Percentiles rank a stretch among this genome's conserved stretches.
Evolutionary conservation across 768 basidiomycete genomes (phyloP).

Genomic region (Tubosaeta brunneosetosa): DNA sequence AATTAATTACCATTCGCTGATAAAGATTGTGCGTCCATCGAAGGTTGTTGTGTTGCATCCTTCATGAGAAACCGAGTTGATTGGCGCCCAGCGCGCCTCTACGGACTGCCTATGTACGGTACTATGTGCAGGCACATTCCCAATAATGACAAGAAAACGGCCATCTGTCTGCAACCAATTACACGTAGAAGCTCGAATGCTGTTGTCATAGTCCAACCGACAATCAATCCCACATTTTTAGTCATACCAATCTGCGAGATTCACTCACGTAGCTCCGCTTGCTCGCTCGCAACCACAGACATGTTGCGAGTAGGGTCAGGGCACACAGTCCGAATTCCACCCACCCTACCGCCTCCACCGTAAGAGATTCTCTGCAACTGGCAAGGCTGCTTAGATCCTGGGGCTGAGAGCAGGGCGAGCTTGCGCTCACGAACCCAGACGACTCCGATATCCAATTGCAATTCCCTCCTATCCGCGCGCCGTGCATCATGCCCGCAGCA

Average conservation of each 20-base stretch:
- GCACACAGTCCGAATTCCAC: slow-evolving; percentile 63
- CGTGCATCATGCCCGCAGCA: slow-evolving; percentile 63
- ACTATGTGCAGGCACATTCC: background rate
- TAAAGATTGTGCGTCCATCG: no score
- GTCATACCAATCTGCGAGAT: slow-evolving; percentile 40
- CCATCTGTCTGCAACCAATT: background rate
- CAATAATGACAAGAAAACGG: background rate
- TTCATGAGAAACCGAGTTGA: no score
- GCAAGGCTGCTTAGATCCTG: slow-evolving; percentile 19
- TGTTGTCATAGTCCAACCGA: slow-evolving; percentile 16
- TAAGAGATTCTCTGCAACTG: slow-evolving; percentile 68
- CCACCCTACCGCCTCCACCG: slow-evolving; percentile 74
- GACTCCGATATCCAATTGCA: slow-evolving; percentile 48
- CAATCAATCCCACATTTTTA: slow-evolving; percentile 18
- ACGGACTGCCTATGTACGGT: no score
- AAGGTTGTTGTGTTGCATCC: no score
- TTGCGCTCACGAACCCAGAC: slow-evolving; percentile 23
- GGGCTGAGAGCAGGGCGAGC: slow-evolving; percentile 21
- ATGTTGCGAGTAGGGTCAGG: slow-evolving; percentile 51
- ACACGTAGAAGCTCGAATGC: slow-evolving; percentile 34
- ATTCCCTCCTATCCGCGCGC: slow-evolving; percentile 53
- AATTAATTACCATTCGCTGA: no score
- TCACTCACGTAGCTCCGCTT: slow-evolving; percentile 38
- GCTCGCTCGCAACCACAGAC: slow-evolving; percentile 44
- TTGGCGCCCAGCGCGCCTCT: no score